Percentiles rank a stretch among this genome's conserved stretches.
phyloP scores from a whole-genome alignment of 2,329 filamentous ascomycete genomes.

The Fusarium newnesense region DNA sequence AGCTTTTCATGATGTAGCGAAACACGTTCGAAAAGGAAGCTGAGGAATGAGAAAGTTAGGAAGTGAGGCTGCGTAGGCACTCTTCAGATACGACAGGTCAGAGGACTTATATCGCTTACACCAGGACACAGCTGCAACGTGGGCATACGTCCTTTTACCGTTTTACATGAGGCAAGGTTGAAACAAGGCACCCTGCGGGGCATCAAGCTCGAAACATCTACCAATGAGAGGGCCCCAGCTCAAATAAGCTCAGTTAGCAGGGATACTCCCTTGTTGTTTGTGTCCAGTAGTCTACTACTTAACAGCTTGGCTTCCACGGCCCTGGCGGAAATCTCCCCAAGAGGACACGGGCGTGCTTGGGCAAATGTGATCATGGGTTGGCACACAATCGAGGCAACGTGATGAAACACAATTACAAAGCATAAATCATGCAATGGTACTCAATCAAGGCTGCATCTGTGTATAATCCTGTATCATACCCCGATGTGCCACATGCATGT shows the following conservation, averaged over 20 bases:
- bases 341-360: background rate
- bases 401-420: background rate
- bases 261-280: conserved; percentile 4
- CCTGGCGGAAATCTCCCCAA: background rate
- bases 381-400: background rate
- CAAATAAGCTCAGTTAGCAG: conserved; percentile 17
- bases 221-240: conserved; percentile 5
- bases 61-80: background rate
- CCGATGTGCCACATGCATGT: conserved; percentile 14
- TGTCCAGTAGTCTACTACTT: background rate
- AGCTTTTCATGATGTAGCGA: background rate
- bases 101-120: background rate
- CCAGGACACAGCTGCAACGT: background rate
- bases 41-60: background rate
- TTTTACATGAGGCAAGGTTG: conserved; percentile 1
- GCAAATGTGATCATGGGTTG: background rate
- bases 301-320: background rate
- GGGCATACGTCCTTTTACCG: background rate
- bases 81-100: background rate
- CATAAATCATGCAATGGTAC: background rate
- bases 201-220: background rate
- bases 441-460: background rate
- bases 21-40: background rate
- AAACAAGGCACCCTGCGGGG: conserved; percentile 19
- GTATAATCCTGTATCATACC: background rate